phyloP scores from a whole-genome alignment of 2,329 filamentous ascomycete genomes.

The Paecilomyces sp. region DNA sequence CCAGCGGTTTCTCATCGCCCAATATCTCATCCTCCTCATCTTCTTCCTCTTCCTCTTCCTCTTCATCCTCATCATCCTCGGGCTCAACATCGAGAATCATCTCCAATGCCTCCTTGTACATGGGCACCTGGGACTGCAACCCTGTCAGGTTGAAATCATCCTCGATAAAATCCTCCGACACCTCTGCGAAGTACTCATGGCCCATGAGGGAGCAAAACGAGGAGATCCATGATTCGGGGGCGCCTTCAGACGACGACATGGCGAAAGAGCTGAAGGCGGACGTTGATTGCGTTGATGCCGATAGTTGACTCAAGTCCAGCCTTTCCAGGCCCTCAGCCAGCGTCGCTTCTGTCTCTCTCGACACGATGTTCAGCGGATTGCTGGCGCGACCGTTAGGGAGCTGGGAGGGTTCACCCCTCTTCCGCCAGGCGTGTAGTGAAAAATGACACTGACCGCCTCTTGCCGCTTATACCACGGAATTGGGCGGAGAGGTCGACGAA shows the following conservation, averaged over 20 bases:
- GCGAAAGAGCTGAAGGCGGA: slow-evolving; percentile 32
- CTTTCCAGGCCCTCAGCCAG: slow-evolving; percentile 42
- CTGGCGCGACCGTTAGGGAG: background rate
- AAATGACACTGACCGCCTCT: background rate
- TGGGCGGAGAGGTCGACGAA: slow-evolving; percentile 2
- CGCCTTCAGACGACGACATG: slow-evolving; percentile 40
- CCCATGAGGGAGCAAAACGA: slow-evolving; percentile 93
- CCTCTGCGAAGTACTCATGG: slow-evolving; percentile 98
- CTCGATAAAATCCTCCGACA: slow-evolving; percentile 98
- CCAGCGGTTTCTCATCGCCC: slow-evolving; percentile 44
- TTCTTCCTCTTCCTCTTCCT: slow-evolving; percentile 61
- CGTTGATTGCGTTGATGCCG: slow-evolving; percentile 34
- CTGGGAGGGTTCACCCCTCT: background rate
- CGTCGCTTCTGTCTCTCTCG: slow-evolving; percentile 37
- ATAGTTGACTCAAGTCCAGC: slow-evolving; percentile 40
- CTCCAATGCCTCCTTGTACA: slow-evolving; percentile 98
- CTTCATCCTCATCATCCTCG: slow-evolving; percentile 68
- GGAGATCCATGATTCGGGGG: slow-evolving; percentile 89
- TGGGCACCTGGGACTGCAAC: slow-evolving; percentile 86
- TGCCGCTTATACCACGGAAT: background rate
- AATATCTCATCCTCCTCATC: slow-evolving; percentile 63
- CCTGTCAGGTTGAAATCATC: slow-evolving; percentile 99
- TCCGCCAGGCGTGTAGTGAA: background rate
- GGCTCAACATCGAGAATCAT: slow-evolving; percentile 99
- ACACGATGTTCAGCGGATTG: slow-evolving; percentile 34